Percentiles rank a stretch among this genome's conserved stretches.
These are phyloP conservation scores for Tricholoma saponaceum DNA, from an alignment of 768 basidiomycete genomes.

Conservation along the genomic window DNA sequence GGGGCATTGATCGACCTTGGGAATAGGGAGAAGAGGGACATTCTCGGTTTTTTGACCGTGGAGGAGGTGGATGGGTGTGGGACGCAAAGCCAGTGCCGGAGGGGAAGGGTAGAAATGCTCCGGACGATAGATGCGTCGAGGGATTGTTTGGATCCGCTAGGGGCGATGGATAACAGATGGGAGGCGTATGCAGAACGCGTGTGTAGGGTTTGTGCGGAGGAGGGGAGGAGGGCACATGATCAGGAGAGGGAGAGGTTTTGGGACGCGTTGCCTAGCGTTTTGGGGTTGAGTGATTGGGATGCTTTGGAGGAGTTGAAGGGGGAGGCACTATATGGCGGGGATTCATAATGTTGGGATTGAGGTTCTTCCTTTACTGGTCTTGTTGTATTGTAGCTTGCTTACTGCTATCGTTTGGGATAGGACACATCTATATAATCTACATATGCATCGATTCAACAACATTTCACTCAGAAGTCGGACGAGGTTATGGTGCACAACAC, in stretches of 20 bases:
- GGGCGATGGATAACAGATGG: conserved; percentile 1
- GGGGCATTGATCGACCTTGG: conserved; percentile 3
- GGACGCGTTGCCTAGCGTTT: conserved; percentile 3
- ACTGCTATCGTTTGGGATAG: no score
- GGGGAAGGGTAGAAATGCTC: background rate
- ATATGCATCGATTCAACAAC: no score
- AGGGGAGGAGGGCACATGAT: background rate
- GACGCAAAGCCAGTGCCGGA: background rate
- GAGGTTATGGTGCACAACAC: no score
- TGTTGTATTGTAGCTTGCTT: no score
- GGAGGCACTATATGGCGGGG: background rate
- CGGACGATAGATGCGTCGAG: background rate
- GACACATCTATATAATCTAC: no score
- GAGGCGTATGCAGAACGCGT: background rate
- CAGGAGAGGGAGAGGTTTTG: conserved; percentile 2
- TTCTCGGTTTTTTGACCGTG: conserved; percentile 5
- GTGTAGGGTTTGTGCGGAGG: conserved; percentile 3
- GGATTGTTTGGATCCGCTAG: conserved; percentile 3
- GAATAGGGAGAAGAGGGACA: conserved; percentile 3
- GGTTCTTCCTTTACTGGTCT: no score
- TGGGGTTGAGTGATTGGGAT: conserved; percentile 5
- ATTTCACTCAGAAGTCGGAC: no score
- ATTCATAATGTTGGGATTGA: background rate
- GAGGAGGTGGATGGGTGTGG: background rate
- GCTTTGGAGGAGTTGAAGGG: background rate